These are phyloP conservation scores for Monosporascus sp. DNA, from an alignment of 2,329 filamentous ascomycete genomes.

Conservation along the genomic window DNA sequence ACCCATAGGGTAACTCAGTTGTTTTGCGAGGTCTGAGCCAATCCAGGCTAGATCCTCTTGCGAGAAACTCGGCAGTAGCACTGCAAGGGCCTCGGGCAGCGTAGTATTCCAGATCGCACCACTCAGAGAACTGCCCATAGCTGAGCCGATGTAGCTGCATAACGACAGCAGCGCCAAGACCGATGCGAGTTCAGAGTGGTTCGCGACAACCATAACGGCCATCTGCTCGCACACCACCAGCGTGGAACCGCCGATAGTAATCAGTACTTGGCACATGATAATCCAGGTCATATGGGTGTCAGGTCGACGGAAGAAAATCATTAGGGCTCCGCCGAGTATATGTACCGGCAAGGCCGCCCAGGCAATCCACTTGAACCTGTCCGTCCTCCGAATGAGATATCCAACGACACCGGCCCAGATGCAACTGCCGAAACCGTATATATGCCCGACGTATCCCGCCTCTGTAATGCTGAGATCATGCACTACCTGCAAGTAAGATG, in stretches of 20 bases:
- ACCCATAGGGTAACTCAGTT: slow-evolving; percentile 30
- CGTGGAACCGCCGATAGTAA: slow-evolving; percentile 47
- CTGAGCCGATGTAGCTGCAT: slow-evolving; percentile 29
- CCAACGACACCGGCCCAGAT: slow-evolving; percentile 41
- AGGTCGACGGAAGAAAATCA: slow-evolving; percentile 49
- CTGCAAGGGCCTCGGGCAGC: slow-evolving; percentile 22
- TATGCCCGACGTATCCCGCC: slow-evolving; percentile 42
- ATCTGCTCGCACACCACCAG: slow-evolving; percentile 52
- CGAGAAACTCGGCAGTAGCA: slow-evolving; percentile 20
- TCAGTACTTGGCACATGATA: slow-evolving; percentile 51
- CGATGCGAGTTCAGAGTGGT: slow-evolving; percentile 48
- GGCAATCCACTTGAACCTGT: slow-evolving; percentile 44
- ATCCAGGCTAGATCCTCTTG: slow-evolving; percentile 21
- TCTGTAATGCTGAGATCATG: slow-evolving; percentile 36
- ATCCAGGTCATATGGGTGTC: slow-evolving; percentile 42
- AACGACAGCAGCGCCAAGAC: slow-evolving; percentile 39
- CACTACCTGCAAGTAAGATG: slow-evolving; percentile 40
- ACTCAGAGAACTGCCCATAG: slow-evolving; percentile 39
- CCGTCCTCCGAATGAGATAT: slow-evolving; percentile 39
- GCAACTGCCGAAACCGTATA: slow-evolving; percentile 39
- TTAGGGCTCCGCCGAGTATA: slow-evolving; percentile 46
- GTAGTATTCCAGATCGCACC: slow-evolving; percentile 39
- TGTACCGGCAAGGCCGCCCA: slow-evolving; percentile 44
- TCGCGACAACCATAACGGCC: slow-evolving; percentile 50
- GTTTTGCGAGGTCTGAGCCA: slow-evolving; percentile 27